A percentile compares a stretch with the other conserved stretches of the same genome.
These are phyloP conservation scores for Coemansia erecta DNA, from an alignment of 192 early-diverging fungal species.

Conservation along the genomic window DNA sequence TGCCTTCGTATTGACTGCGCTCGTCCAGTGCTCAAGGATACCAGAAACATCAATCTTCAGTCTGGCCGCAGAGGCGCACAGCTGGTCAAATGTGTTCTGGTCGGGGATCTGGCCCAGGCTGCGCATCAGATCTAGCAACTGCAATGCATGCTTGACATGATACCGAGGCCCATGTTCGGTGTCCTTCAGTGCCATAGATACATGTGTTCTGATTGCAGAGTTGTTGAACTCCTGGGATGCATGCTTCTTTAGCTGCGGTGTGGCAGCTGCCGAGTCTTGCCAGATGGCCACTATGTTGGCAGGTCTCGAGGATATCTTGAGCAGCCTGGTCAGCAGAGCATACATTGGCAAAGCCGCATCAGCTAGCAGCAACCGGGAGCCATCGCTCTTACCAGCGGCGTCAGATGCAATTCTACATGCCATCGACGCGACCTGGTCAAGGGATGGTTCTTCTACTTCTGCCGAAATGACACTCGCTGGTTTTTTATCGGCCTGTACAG, in stretches of 20 bases:
- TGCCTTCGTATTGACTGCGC: neutral
- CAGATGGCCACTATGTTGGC: neutral
- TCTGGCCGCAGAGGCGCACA: constrained; percentile 14
- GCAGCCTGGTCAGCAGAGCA: neutral
- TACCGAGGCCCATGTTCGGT: neutral
- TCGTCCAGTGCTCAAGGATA: constrained; percentile 14
- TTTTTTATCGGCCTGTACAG: too few relatives aligned
- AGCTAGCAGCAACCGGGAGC: neutral
- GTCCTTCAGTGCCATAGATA: neutral
- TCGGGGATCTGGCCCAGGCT: constrained; percentile 16
- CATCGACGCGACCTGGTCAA: neutral
- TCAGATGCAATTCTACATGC: neutral
- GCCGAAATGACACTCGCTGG: too few relatives aligned
- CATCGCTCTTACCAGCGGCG: neutral
- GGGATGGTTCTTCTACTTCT: neutral
- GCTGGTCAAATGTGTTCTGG: constrained; percentile 5
- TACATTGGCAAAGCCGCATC: neutral
- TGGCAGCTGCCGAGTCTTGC: neutral
- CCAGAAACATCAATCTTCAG: constrained; percentile 12
- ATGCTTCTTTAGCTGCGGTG: neutral
- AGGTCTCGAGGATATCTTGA: neutral
- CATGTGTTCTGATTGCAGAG: constrained; percentile 2
- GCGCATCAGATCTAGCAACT: constrained; percentile 27
- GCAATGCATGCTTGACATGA: constrained; percentile 1
- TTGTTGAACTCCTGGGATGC: constrained; percentile 9